Conservation (phyloP, 768 basidiomycete species). For the Boletus tomentosulus region DNA sequence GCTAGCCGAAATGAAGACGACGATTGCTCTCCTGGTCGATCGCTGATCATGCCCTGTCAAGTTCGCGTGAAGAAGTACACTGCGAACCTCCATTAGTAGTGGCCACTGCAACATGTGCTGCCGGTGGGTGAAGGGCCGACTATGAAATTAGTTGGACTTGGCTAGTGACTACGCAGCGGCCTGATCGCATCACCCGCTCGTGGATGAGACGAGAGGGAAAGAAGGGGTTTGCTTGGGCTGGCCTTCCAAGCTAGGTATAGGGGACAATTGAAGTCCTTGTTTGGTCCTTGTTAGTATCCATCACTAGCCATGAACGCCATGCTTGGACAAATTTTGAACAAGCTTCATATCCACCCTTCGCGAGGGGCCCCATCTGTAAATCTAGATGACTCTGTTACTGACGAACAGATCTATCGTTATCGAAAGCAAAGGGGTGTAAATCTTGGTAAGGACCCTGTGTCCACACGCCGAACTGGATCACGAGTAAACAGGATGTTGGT, state of each 20-base stretch:
- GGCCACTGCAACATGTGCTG: neutral
- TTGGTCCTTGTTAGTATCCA: conserved; percentile 6
- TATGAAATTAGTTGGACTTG: too few species aligned
- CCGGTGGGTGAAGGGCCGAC: conserved; percentile 2
- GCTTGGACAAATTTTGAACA: conserved; percentile 15
- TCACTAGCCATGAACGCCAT: conserved; percentile 7
- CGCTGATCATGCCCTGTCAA: conserved; percentile 18
- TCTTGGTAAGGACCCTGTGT: conserved; percentile 46
- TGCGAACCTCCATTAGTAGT: too few species aligned
- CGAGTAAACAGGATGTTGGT: conserved; percentile 59
- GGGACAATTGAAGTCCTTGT: neutral
- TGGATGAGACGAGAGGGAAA: too few species aligned
- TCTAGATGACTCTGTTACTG: conserved; percentile 3
- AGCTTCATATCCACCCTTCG: conserved; percentile 4
- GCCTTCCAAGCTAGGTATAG: too few species aligned
- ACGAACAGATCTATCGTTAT: conserved; percentile 45
- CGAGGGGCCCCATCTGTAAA: neutral
- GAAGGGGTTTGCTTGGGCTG: too few species aligned
- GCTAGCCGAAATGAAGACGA: conserved; percentile 26
- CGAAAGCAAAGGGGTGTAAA: conserved; percentile 81
- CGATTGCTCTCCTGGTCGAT: conserved; percentile 23
- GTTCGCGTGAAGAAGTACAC: neutral
- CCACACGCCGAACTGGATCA: conserved; percentile 7
- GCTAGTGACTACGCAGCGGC: neutral
- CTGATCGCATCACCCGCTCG: conserved; percentile 2